Evolutionary conservation across 2,329 filamentous ascomycete species (phyloP).

Genomic region (Neonectria sp.): DNA sequence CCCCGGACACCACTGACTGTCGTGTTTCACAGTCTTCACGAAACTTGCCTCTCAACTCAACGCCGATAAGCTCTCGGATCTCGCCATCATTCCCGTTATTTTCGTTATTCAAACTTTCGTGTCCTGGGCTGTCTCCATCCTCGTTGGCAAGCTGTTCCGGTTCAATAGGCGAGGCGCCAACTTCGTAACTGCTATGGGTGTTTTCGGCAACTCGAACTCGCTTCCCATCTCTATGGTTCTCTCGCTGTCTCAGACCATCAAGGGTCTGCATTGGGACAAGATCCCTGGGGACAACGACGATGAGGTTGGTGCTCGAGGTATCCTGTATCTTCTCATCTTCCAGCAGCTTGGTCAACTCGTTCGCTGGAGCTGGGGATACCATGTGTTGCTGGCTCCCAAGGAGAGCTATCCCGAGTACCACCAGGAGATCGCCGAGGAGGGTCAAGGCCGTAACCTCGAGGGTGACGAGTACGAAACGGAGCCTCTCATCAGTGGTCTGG

Average conservation of each 20-base stretch:
- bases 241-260: slow-evolving; percentile 91
- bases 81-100: slow-evolving; percentile 95
- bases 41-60: slow-evolving; percentile 96
- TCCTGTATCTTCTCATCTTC: slow-evolving; percentile 96
- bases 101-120: slow-evolving; percentile 90
- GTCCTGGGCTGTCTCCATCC: slow-evolving; percentile 83
- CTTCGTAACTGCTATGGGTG: slow-evolving; percentile 96
- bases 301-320: slow-evolving; percentile 93
- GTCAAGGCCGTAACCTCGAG: slow-evolving; percentile 70
- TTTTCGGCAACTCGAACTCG: slow-evolving; percentile 99
- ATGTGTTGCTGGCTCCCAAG: slow-evolving; percentile 91
- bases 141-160: slow-evolving; percentile 81
- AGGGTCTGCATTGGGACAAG: slow-evolving; percentile 93
- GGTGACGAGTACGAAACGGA: slow-evolving; percentile 60
- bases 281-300: slow-evolving; percentile 95
- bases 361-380: slow-evolving; percentile 98
- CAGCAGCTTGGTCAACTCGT: slow-evolving; percentile 97
- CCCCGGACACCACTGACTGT: slow-evolving; percentile 36
- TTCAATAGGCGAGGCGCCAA: slow-evolving; percentile 91
- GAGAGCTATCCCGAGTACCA: slow-evolving; percentile 79
- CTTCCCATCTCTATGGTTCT: slow-evolving; percentile 96
- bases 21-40: slow-evolving; percentile 80
- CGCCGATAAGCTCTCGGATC: slow-evolving; percentile 88
- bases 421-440: slow-evolving; percentile 67
- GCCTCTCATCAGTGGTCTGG: slow-evolving; percentile 58